Conservation (phyloP, 768 basidiomycete genomes). For the Rhodotorula kratochvilovae region DNA sequence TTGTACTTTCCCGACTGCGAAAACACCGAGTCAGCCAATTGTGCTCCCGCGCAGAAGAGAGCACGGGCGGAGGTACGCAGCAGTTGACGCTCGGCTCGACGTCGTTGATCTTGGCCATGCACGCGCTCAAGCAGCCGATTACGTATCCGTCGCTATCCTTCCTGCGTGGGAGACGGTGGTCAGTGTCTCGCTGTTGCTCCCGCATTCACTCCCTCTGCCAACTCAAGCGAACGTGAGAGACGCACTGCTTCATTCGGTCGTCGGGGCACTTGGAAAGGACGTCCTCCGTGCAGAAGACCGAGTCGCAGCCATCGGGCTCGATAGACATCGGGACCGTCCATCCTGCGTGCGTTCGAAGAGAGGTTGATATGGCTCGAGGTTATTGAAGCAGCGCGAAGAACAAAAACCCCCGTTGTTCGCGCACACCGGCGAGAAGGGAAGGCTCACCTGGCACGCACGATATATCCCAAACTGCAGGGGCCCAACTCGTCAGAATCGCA, state of each 20-base stretch:
- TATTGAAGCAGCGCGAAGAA: too few relatives aligned
- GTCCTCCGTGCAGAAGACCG: constrained; percentile 9
- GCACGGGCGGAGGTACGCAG: background rate
- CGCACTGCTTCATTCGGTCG: constrained; percentile 23
- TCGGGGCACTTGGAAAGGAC: constrained; percentile 13
- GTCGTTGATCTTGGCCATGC: constrained; percentile 16
- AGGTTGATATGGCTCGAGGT: too few relatives aligned
- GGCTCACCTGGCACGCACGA: constrained; percentile 9
- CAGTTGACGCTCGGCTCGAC: constrained; percentile 17
- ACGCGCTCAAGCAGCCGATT: constrained; percentile 13
- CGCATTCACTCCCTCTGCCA: too few relatives aligned
- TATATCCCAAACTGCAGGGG: constrained; percentile 10
- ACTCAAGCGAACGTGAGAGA: too few relatives aligned
- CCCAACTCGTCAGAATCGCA: too few relatives aligned
- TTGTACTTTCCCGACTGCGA: constrained; percentile 16
- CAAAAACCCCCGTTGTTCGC: too few relatives aligned
- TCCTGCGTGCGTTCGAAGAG: too few relatives aligned
- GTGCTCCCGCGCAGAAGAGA: background rate
- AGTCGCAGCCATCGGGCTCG: constrained; percentile 16
- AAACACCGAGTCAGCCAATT: background rate
- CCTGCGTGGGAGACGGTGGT: background rate
- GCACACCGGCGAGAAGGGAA: too few relatives aligned
- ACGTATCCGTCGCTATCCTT: constrained; percentile 12
- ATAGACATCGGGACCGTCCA: constrained; percentile 15
- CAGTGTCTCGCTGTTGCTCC: too few relatives aligned